Evolutionary conservation across 768 basidiomycete genomes (phyloP).

Genomic region (Lactifluus echinatus): DNA sequence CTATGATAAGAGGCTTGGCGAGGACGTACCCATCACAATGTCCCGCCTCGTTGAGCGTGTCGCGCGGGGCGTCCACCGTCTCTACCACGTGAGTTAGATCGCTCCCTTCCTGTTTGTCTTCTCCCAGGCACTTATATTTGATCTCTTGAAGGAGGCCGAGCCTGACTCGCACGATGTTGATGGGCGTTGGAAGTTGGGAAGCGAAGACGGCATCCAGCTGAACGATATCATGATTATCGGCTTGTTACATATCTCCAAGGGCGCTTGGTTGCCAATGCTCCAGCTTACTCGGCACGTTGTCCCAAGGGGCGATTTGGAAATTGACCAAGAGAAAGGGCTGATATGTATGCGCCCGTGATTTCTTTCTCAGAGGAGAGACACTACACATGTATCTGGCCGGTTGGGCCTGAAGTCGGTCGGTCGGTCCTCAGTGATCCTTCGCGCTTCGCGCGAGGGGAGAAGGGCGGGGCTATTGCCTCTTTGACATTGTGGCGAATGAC

Average conservation of each 20-base stretch:
- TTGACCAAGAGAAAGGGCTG: neutral
- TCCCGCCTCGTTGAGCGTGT: conserved; percentile 3
- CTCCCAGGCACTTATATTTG: neutral
- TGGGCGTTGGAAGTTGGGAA: neutral
- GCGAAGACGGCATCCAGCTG: neutral
- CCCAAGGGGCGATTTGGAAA: neutral
- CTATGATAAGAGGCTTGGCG: neutral
- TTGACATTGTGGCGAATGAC: no score
- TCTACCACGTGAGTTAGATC: neutral
- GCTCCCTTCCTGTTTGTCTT: neutral
- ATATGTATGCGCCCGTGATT: neutral
- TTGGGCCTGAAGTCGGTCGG: no score
- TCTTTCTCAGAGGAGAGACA: no score
- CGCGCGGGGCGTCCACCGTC: neutral
- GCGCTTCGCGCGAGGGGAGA: no score
- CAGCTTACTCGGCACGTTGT: neutral
- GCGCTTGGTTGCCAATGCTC: conserved; percentile 4
- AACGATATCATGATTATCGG: neutral
- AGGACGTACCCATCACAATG: neutral
- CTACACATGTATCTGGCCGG: no score
- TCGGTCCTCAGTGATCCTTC: no score
- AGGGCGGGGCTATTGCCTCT: no score
- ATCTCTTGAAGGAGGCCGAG: neutral
- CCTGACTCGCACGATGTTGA: neutral
- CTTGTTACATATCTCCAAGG: conserved; percentile 1